Percentiles rank a stretch among this genome's conserved stretches.
These are phyloP conservation scores for Syncephalis fuscata DNA, from an alignment of 371 early-diverging fungal genomes.

Conservation along the genomic window DNA sequence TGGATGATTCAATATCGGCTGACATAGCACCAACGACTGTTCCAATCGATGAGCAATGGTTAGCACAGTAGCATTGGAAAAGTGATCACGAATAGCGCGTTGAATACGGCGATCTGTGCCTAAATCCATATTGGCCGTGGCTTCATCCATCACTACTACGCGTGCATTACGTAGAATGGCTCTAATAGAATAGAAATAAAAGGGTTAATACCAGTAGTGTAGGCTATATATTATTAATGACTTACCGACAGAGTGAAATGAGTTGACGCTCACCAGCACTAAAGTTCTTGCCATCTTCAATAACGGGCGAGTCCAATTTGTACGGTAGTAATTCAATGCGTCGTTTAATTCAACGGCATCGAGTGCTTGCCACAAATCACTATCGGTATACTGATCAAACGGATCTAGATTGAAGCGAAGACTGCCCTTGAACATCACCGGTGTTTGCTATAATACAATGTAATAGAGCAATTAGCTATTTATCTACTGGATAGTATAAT, in stretches of 20 bases:
- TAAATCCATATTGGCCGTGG: slow-evolving; percentile 41
- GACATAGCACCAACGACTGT: slow-evolving; percentile 48
- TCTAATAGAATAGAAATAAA: too few species aligned
- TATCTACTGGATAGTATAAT: too few species aligned
- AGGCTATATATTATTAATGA: slow-evolving; percentile 23
- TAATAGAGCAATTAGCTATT: background rate
- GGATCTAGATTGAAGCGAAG: slow-evolving; percentile 69
- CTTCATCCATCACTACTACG: slow-evolving; percentile 38
- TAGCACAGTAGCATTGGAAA: slow-evolving; percentile 23
- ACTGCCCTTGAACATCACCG: slow-evolving; percentile 71
- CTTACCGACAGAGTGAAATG: slow-evolving; percentile 19
- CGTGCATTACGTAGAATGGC: slow-evolving; percentile 29
- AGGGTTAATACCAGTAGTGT: too few species aligned
- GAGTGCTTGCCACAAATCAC: slow-evolving; percentile 67
- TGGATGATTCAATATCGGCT: slow-evolving; percentile 9
- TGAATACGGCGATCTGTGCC: slow-evolving; percentile 27
- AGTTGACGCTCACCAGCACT: slow-evolving; percentile 40
- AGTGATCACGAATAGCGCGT: slow-evolving; percentile 19
- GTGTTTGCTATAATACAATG: slow-evolving; percentile 74
- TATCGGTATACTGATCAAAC: slow-evolving; percentile 47
- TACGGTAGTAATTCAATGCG: slow-evolving; percentile 19
- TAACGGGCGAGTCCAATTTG: slow-evolving; percentile 15
- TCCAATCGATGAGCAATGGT: slow-evolving; percentile 49
- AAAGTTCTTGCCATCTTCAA: slow-evolving; percentile 28
- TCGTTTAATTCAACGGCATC: slow-evolving; percentile 51